phyloP scores from a whole-genome alignment of 331 rosid species.

The Phaseolus coccineus region DNA sequence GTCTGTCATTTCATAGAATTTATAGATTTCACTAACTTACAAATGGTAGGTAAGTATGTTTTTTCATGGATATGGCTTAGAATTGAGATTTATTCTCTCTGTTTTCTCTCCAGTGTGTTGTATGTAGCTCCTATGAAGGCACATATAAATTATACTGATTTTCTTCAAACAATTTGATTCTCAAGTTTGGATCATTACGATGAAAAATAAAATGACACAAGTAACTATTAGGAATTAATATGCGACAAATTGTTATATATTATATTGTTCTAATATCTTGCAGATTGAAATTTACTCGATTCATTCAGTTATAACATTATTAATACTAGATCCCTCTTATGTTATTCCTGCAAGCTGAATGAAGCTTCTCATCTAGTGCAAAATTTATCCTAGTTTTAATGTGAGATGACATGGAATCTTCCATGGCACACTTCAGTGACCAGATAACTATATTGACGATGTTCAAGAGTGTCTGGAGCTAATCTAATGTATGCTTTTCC shows the following conservation, averaged over 20 bases:
- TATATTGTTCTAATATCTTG: conserved; percentile 3
- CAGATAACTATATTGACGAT: conserved; percentile 9
- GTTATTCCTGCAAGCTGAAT: conserved; percentile 25
- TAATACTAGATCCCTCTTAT: conserved; percentile 1
- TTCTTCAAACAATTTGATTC: conserved; percentile 18
- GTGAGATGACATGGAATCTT: not conserved
- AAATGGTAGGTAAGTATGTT: not conserved
- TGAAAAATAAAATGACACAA: not conserved
- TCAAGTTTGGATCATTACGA: not conserved
- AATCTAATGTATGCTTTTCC: conserved; percentile 25
- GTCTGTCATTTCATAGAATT: not conserved
- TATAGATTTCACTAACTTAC: not conserved
- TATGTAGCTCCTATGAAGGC: not conserved
- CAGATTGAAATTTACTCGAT: not conserved
- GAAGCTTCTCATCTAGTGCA: not conserved
- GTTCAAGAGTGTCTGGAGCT: conserved; percentile 1
- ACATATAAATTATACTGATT: not conserved
- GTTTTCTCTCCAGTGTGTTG: not conserved
- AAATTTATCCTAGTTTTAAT: conserved; percentile 2
- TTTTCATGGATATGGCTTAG: not conserved
- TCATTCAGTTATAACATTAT: not conserved
- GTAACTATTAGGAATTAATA: not conserved
- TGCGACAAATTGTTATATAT: not conserved
- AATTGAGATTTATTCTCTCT: not conserved
- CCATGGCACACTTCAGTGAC: not conserved